Evolutionary conservation across 441 rosid species (phyloP).

Genomic region (Adansonia grandidieri): DNA sequence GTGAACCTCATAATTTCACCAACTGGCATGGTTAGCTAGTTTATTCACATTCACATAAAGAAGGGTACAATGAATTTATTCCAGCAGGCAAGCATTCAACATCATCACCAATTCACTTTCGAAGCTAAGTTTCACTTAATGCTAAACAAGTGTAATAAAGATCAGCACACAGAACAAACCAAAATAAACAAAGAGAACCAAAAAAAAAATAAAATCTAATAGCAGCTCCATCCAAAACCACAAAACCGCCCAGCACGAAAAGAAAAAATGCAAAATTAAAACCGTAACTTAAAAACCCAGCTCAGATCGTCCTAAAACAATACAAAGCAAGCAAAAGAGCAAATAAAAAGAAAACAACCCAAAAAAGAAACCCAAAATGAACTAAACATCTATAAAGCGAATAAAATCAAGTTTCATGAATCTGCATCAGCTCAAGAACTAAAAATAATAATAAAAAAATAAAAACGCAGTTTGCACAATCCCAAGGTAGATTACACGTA

Average conservation of each 20-base stretch:
- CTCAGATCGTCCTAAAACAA: slow-evolving; percentile 27
- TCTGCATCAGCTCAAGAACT: slow-evolving; percentile 38
- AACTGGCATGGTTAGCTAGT: background rate
- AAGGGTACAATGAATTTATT: slow-evolving; percentile 8
- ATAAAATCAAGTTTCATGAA: slow-evolving; percentile 34
- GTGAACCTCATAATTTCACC: slow-evolving; percentile 6
- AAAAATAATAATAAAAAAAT: background rate
- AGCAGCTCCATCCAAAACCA: slow-evolving; percentile 29
- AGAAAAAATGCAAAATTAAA: slow-evolving; percentile 17
- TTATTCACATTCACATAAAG: slow-evolving; percentile 16
- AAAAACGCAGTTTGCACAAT: slow-evolving; percentile 35
- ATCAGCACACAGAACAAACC: slow-evolving; percentile 18
- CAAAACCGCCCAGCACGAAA: slow-evolving; percentile 22
- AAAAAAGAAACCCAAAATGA: slow-evolving; percentile 19
- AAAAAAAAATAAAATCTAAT: slow-evolving; percentile 11
- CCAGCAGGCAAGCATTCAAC: slow-evolving; percentile 2
- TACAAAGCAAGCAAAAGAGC: slow-evolving; percentile 1
- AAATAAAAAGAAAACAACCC: background rate
- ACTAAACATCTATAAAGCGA: slow-evolving; percentile 24
- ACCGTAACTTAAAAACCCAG: slow-evolving; percentile 31
- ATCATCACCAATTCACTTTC: background rate
- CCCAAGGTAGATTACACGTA: slow-evolving; percentile 33
- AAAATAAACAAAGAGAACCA: background rate
- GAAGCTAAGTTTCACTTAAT: slow-evolving; percentile 5
- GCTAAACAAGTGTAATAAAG: background rate